Evolutionary conservation across 2,329 filamentous ascomycete genomes (phyloP), one percentile per base, ranked within the genome.

Genomic region (Apiospora marii): DNA sequence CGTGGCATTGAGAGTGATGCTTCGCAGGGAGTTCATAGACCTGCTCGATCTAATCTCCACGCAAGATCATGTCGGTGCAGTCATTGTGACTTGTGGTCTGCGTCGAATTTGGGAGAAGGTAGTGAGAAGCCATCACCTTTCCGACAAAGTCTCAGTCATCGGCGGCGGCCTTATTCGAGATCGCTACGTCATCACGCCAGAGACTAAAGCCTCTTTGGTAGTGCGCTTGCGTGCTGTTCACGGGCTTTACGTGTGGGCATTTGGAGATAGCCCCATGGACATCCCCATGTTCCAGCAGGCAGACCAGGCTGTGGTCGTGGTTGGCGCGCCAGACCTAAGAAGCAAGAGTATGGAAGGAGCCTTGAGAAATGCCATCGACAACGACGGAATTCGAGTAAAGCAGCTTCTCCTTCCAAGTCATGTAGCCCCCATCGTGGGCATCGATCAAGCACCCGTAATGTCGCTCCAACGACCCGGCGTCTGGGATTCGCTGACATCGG

Each of bases 231-330:
- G 79, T 70, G 37, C 81, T 0, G 24, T 24, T 0, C 74, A 85
- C 53, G 4, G 79, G 0, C 64, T 84, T 41, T 78, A 84, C 51
- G 86, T 91, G 24, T 86, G 82, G 78, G 90, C 88, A 0, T 89
- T 92, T 75, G 90, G 90, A n/a, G 89, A 92, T 75, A 89, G 90
- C 74, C 83, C 83, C 0, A 73, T 91, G 8, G 91, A 92, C 74
- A 51, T 92, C 24, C 79, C 81, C 0, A 92, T 92, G 90, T 74
- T 92, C 16, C 74, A 74, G 2, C 75, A 80, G 46, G 90, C 90
- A 0, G 79, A 92, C 74, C 73, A 86, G 72, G 87, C 89, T 0
- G 77, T 91, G 49, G 83, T 92, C 4, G 84, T 92, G 0, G 87
- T 90, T 3, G 88, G 88, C 0, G 78, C 86, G 74, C 6, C 74